Percentiles rank a stretch among this genome's conserved stretches.
phyloP scores from a whole-genome alignment of 106 monocot species.

The Gastrodia elata region DNA sequence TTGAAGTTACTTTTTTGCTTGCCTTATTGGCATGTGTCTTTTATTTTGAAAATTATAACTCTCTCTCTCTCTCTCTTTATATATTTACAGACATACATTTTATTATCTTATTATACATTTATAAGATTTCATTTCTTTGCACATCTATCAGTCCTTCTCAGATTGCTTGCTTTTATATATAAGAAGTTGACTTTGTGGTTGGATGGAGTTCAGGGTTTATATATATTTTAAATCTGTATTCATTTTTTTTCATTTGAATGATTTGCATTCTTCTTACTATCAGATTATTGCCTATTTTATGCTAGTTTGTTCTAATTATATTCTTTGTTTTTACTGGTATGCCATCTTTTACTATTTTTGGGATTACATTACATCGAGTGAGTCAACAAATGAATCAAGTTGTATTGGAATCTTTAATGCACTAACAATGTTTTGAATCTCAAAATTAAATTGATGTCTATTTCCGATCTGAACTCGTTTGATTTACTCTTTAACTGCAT shows the following conservation, averaged over 20 bases:
- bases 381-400: not conserved
- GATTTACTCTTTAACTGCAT: not conserved
- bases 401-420: not conserved
- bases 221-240: not conserved
- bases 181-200: too few relatives aligned
- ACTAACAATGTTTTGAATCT: not conserved
- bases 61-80: too few relatives aligned
- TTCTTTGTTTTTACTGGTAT: not conserved
- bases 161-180: too few relatives aligned
- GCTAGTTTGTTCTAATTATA: not conserved
- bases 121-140: too few relatives aligned
- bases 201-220: too few relatives aligned
- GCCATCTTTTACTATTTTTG: not conserved
- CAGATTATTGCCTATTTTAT: not conserved
- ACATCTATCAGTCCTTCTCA: too few relatives aligned
- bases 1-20: too few relatives aligned
- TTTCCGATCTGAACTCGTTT: not conserved
- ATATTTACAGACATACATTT: too few relatives aligned
- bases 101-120: too few relatives aligned
- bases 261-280: not conserved
- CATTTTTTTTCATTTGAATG: not conserved
- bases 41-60: too few relatives aligned
- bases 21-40: too few relatives aligned
- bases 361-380: not conserved
- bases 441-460: not conserved